phyloP scores from a whole-genome alignment of 306 rosid species.

The Bauhinia variegata region DNA sequence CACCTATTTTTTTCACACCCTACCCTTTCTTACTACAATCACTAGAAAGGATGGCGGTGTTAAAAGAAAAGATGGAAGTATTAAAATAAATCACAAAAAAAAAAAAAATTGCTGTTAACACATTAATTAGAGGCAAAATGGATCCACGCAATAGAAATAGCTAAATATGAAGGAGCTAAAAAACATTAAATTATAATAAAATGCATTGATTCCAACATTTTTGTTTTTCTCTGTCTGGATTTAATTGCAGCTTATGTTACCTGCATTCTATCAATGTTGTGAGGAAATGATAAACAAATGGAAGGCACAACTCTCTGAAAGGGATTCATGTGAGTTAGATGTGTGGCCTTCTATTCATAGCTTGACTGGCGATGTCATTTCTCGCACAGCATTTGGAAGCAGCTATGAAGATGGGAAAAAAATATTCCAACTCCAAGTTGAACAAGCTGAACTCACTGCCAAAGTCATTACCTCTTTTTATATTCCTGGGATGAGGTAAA shows the following conservation, averaged over 20 bases:
- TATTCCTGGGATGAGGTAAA: conserved; percentile 51
- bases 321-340: conserved; percentile 9
- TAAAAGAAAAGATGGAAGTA: too few relatives aligned
- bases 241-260: conserved; percentile 30
- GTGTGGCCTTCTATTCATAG: neutral
- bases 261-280: conserved; percentile 32
- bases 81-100: too few relatives aligned
- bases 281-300: conserved; percentile 35
- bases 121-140: too few relatives aligned
- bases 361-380: conserved; percentile 4
- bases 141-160: too few relatives aligned
- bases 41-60: too few relatives aligned
- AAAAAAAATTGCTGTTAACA: too few relatives aligned
- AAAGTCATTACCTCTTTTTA: neutral
- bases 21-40: too few relatives aligned
- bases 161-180: too few relatives aligned
- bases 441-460: neutral
- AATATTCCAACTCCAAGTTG: conserved; percentile 18
- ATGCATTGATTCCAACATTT: neutral
- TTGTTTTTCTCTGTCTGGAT: too few relatives aligned
- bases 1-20: neutral
- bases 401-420: conserved; percentile 34
- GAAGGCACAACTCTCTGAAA: conserved; percentile 25
- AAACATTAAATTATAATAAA: too few relatives aligned
- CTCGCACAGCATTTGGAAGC: conserved; percentile 27